phyloP scores from a whole-genome alignment of 257 asterid genomes.

The Penstemon davidsonii region DNA sequence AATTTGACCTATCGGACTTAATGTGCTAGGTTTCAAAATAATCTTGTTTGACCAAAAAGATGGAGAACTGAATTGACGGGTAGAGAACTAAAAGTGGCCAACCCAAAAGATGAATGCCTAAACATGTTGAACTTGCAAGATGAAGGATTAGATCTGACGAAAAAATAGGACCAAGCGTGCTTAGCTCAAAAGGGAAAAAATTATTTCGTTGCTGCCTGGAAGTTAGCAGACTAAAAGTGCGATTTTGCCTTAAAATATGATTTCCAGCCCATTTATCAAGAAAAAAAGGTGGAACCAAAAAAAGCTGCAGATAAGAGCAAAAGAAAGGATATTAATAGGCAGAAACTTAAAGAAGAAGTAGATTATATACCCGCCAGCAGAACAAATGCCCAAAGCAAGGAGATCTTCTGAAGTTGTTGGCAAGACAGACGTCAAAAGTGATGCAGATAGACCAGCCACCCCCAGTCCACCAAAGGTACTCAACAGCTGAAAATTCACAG shows the following conservation, averaged over 20 bases:
- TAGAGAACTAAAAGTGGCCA: too few relatives aligned
- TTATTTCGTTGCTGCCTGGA: too few relatives aligned
- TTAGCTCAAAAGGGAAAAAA: neutral
- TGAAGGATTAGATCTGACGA: too few relatives aligned
- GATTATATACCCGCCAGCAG: slow-evolving; percentile 85
- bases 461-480: slow-evolving; percentile 89
- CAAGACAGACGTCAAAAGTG: slow-evolving; percentile 87
- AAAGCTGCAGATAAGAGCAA: neutral
- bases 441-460: slow-evolving; percentile 92
- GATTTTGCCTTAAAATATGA: neutral
- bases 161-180: too few relatives aligned
- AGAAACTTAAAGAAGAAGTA: slow-evolving; percentile 18
- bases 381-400: slow-evolving; percentile 92
- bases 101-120: too few relatives aligned
- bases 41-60: too few relatives aligned
- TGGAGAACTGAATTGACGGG: too few relatives aligned
- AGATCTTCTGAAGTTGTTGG: slow-evolving; percentile 88
- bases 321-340: neutral
- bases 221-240: too few relatives aligned
- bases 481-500: slow-evolving; percentile 59
- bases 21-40: too few relatives aligned
- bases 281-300: slow-evolving; percentile 15
- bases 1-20: too few relatives aligned
- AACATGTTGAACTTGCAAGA: too few relatives aligned
- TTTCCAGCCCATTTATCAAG: neutral